Percentiles rank a stretch among this genome's conserved stretches.
These are phyloP conservation scores for Phlyctochytrium bullatum DNA, from an alignment of 192 early-diverging fungal genomes.

Conservation along the genomic window DNA sequence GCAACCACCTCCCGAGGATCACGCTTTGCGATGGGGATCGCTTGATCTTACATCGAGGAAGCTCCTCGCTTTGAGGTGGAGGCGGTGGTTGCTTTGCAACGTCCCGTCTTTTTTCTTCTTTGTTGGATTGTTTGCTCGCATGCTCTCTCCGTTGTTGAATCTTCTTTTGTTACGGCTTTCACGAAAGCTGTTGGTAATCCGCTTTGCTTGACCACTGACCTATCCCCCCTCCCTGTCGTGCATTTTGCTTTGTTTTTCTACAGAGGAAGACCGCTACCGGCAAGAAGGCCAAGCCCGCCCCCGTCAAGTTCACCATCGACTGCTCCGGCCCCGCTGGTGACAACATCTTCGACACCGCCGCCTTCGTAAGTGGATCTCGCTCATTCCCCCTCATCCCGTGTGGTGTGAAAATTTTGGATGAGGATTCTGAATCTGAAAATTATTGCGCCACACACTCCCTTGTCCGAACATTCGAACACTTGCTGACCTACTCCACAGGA, in stretches of 20 bases:
- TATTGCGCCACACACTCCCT: slow-evolving; percentile 1
- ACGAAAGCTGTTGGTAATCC: too few species aligned
- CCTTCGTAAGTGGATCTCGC: slow-evolving; percentile 67
- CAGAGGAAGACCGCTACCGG: slow-evolving; percentile 5
- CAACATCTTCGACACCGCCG: slow-evolving; percentile 94
- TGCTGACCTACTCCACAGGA: slow-evolving; percentile 50
- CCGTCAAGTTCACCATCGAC: slow-evolving; percentile 88
- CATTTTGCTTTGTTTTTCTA: neutral
- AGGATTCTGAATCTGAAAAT: neutral
- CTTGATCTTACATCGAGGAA: too few species aligned
- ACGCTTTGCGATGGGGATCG: too few species aligned
- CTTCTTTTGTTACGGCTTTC: too few species aligned
- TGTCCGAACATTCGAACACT: neutral
- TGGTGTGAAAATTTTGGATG: slow-evolving; percentile 27
- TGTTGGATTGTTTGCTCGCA: neutral
- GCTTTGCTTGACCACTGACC: too few species aligned
- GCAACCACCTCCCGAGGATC: too few species aligned
- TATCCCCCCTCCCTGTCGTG: neutral
- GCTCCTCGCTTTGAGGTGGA: too few species aligned
- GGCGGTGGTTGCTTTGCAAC: neutral
- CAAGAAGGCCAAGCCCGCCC: slow-evolving; percentile 46
- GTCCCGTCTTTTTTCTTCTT: neutral
- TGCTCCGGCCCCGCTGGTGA: slow-evolving; percentile 88
- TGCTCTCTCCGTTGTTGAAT: neutral
- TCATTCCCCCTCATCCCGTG: neutral